These are phyloP conservation scores for Cucurbita pepo DNA, from an alignment of 306 rosid genomes.

Conservation along the genomic window DNA sequence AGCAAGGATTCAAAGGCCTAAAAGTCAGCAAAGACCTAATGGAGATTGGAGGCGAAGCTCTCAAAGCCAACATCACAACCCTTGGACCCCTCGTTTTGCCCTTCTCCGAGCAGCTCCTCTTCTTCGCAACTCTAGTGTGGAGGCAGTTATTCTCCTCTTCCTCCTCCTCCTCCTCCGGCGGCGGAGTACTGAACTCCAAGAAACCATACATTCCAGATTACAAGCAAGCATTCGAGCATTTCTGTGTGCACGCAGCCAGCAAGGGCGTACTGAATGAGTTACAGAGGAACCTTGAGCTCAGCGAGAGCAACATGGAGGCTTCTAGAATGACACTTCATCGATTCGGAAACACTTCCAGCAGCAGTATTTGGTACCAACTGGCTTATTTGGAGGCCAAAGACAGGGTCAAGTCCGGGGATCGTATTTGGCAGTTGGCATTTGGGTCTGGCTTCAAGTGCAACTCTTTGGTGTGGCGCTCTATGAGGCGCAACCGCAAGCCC, in stretches of 20 bases:
- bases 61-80: slow-evolving; percentile 89
- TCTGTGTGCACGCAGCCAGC: slow-evolving; percentile 87
- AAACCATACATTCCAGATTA: slow-evolving; percentile 91
- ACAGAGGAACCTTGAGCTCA: slow-evolving; percentile 72
- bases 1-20: slow-evolving; percentile 52
- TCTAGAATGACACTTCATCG: slow-evolving; percentile 80
- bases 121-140: slow-evolving; percentile 58
- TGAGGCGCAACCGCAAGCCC: slow-evolving; percentile 48
- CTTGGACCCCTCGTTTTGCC: slow-evolving; percentile 88
- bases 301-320: slow-evolving; percentile 69
- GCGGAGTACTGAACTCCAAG: slow-evolving; percentile 5
- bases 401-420: slow-evolving; percentile 58
- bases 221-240: slow-evolving; percentile 86
- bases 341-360: slow-evolving; percentile 90
- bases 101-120: slow-evolving; percentile 73
- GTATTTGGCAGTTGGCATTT: slow-evolving; percentile 85
- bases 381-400: slow-evolving; percentile 90
- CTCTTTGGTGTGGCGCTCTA: slow-evolving; percentile 67
- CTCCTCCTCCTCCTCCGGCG: slow-evolving; percentile 29
- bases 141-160: slow-evolving; percentile 36
- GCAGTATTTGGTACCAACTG: slow-evolving; percentile 89
- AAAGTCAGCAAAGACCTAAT: slow-evolving; percentile 78
- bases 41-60: slow-evolving; percentile 90
- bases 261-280: slow-evolving; percentile 64
- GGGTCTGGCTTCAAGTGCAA: slow-evolving; percentile 97